phyloP scores from a whole-genome alignment of 140 eudicot species.

The Oenanthe javanica region DNA sequence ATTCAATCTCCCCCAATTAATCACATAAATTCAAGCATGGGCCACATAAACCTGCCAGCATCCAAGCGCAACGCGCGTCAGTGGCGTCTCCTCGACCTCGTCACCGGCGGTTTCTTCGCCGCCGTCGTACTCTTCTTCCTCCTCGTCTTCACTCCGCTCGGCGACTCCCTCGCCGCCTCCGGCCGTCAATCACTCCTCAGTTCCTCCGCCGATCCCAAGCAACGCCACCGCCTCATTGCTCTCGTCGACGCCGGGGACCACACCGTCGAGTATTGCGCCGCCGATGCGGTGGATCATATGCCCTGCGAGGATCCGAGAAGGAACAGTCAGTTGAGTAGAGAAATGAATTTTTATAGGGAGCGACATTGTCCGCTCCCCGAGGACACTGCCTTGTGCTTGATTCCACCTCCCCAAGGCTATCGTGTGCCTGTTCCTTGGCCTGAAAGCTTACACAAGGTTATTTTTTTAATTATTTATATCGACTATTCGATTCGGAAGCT shows the following conservation, averaged over 20 bases:
- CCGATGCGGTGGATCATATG: conserved; percentile 84
- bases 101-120: conserved; percentile 55
- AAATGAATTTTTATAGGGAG: conserved; percentile 86
- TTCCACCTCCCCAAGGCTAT: conserved; percentile 75
- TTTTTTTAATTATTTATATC: background rate
- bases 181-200: conserved; percentile 69
- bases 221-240: conserved; percentile 43
- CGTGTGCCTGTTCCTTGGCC: conserved; percentile 91
- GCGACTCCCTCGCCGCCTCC: conserved; percentile 71
- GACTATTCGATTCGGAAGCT: background rate
- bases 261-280: conserved; percentile 46
- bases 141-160: conserved; percentile 44
- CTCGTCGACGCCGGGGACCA: conserved; percentile 41
- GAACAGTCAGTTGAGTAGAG: conserved; percentile 81
- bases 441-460: conserved; percentile 82
- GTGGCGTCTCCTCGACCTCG: conserved; percentile 67
- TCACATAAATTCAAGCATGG: conserved; percentile 25
- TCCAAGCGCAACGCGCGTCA: conserved; percentile 24
- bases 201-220: conserved; percentile 65
- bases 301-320: conserved; percentile 96
- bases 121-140: conserved; percentile 69
- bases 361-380: conserved; percentile 77
- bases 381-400: conserved; percentile 72
- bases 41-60: conserved; percentile 64
- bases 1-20: background rate